These are phyloP conservation scores for Xerocomus potaroensis DNA, from an alignment of 768 basidiomycete genomes.

Conservation along the genomic window DNA sequence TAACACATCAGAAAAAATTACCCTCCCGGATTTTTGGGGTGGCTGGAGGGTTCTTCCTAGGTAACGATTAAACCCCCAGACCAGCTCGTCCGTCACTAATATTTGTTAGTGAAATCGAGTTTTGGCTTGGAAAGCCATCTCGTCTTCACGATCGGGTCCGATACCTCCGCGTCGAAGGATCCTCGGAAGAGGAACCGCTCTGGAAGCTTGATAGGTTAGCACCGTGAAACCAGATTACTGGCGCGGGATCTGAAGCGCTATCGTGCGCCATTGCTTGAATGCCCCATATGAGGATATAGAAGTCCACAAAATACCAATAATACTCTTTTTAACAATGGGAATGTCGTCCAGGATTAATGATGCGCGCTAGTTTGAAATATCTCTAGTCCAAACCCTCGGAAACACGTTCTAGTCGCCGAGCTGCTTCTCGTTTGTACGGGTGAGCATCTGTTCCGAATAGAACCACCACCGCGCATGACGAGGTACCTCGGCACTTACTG, in stretches of 20 bases:
- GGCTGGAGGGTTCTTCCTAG: conserved; percentile 92
- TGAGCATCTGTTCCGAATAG: not conserved
- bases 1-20: conserved; percentile 45
- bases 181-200: conserved; percentile 43
- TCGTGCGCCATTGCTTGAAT: not conserved
- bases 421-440: not conserved
- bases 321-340: not conserved
- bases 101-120: conserved; percentile 79
- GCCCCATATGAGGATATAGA: not conserved
- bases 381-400: too few relatives aligned
- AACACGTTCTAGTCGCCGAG: not conserved
- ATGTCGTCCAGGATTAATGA: not conserved
- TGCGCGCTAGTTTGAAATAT: too few relatives aligned
- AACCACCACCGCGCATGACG: not conserved
- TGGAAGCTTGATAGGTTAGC: conserved; percentile 83
- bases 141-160: conserved; percentile 87
- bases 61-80: conserved; percentile 35
- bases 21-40: conserved; percentile 91
- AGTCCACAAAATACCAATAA: conserved; percentile 15
- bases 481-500: too few relatives aligned
- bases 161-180: conserved; percentile 54
- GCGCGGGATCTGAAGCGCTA: not conserved
- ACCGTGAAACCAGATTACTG: conserved; percentile 41
- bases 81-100: conserved; percentile 5
- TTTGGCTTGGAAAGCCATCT: conserved; percentile 96